Evolutionary conservation across 2,329 filamentous ascomycete genomes (phyloP).

Genomic region (Sporothrix inflata): DNA sequence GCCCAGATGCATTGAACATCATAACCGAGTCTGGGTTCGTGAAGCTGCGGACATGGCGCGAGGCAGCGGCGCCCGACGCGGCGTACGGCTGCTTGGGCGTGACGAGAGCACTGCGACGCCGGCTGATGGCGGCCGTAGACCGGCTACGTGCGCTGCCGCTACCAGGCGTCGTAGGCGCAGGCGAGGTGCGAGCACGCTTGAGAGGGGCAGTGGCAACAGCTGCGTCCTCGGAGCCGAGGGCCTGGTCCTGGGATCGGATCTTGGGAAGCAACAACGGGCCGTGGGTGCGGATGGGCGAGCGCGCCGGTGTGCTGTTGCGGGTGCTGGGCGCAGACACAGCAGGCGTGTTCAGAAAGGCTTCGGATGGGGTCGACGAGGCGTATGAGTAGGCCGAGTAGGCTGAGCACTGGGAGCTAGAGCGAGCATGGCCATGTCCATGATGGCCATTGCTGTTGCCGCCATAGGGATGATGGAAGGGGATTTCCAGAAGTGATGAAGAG

Average conservation of each 20-base stretch:
- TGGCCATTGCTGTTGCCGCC: not conserved
- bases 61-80: slow-evolving; percentile 44
- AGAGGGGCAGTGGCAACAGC: slow-evolving; percentile 44
- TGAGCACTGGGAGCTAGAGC: slow-evolving; percentile 68
- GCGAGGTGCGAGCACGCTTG: slow-evolving; percentile 62
- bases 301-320: slow-evolving; percentile 67
- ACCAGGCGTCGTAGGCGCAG: slow-evolving; percentile 43
- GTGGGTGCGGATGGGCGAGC: slow-evolving; percentile 75
- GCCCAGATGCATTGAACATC: slow-evolving; percentile 46
- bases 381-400: slow-evolving; percentile 62
- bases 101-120: not conserved
- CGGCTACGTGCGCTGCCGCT: slow-evolving; percentile 29
- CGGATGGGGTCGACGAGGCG: slow-evolving; percentile 62
- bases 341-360: slow-evolving; percentile 55
- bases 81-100: slow-evolving; percentile 23
- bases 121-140: slow-evolving; percentile 16
- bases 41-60: slow-evolving; percentile 59
- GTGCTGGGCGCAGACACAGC: slow-evolving; percentile 48
- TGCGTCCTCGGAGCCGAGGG: slow-evolving; percentile 61
- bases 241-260: slow-evolving; percentile 82
- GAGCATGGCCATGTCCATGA: slow-evolving; percentile 54
- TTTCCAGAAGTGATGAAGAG: slow-evolving; percentile 58
- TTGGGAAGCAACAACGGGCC: slow-evolving; percentile 81
- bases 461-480: slow-evolving; percentile 48
- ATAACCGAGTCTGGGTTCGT: slow-evolving; percentile 63